These are phyloP conservation scores for Coffea canephora DNA, from an alignment of 257 asterid species.

Conservation along the genomic window DNA sequence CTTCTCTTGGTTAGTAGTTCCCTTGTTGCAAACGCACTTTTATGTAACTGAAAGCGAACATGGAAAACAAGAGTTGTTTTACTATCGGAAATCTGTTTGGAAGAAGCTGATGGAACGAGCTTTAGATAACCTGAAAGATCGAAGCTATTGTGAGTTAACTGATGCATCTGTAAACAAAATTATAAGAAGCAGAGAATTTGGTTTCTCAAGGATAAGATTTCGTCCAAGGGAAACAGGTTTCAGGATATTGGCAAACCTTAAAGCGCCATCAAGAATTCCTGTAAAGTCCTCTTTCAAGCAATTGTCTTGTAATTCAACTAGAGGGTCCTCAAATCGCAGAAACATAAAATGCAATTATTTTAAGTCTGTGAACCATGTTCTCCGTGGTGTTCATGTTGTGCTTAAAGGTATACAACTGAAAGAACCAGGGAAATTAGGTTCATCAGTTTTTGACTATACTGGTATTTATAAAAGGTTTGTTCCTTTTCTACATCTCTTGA, in stretches of 20 bases:
- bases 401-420: slow-evolving; percentile 50
- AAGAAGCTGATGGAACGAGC: slow-evolving; percentile 47
- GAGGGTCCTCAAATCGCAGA: slow-evolving; percentile 13
- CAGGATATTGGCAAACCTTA: slow-evolving; percentile 75
- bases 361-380: slow-evolving; percentile 68
- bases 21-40: slow-evolving; percentile 74
- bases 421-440: slow-evolving; percentile 69
- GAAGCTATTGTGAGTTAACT: slow-evolving; percentile 36
- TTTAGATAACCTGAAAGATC: slow-evolving; percentile 35
- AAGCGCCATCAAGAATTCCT: slow-evolving; percentile 67
- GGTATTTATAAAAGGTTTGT: slow-evolving; percentile 64
- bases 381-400: slow-evolving; percentile 62
- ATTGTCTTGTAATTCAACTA: slow-evolving; percentile 25
- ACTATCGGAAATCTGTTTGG: slow-evolving; percentile 67
- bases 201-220: slow-evolving; percentile 76
- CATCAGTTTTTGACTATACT: slow-evolving; percentile 85
- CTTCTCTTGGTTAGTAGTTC: slow-evolving; percentile 55
- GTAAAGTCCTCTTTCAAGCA: slow-evolving; percentile 17
- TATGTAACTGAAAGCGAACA: slow-evolving; percentile 77
- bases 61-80: slow-evolving; percentile 63
- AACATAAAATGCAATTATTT: slow-evolving; percentile 22
- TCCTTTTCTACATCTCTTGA: slow-evolving; percentile 56
- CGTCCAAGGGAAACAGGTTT: slow-evolving; percentile 68
- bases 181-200: slow-evolving; percentile 52
- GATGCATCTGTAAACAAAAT: slow-evolving; percentile 35